These are phyloP conservation scores for Kodamaea neixiangensis DNA, from an alignment of 805 yeast species.

Conservation along the genomic window DNA sequence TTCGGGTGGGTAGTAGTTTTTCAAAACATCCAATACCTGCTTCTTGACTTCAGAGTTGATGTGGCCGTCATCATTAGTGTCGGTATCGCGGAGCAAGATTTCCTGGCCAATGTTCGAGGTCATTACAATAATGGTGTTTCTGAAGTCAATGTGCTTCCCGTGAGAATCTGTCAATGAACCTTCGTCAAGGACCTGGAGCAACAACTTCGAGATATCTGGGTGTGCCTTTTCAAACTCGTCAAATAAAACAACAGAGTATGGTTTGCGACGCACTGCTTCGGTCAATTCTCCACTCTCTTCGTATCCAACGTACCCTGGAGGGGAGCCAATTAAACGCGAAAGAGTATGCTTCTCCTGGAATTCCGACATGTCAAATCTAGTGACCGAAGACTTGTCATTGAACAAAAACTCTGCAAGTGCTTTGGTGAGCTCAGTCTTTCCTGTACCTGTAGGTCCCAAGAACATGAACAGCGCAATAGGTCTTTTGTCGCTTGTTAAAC, in stretches of 20 bases:
- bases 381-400: conserved; percentile 82
- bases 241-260: conserved; percentile 87
- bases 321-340: conserved; percentile 92
- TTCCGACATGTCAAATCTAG: conserved; percentile 96
- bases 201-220: conserved; percentile 86
- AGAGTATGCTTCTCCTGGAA: conserved; percentile 94
- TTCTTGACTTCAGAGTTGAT: conserved; percentile 56
- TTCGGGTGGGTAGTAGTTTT: conserved; percentile 84
- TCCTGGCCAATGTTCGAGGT: conserved; percentile 97
- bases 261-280: conserved; percentile 93
- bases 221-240: conserved; percentile 98
- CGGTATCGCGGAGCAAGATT: conserved; percentile 65
- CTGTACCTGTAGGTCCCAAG: conserved; percentile 98
- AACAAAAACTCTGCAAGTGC: conserved; percentile 89
- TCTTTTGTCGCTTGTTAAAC: conserved; percentile 88
- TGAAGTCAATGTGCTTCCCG: conserved; percentile 91
- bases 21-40: conserved; percentile 68
- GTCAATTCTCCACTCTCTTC: conserved; percentile 96
- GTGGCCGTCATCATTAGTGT: conserved; percentile 58
- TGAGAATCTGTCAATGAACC: conserved; percentile 94
- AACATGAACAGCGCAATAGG: conserved; percentile 97
- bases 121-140: conserved; percentile 94
- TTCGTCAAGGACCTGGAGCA: conserved; percentile 92
- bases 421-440: conserved; percentile 94
- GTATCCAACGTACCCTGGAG: conserved; percentile 97